phyloP scores from a whole-genome alignment of 2,329 filamentous ascomycete species.

The Dactylellina parvicollis region DNA sequence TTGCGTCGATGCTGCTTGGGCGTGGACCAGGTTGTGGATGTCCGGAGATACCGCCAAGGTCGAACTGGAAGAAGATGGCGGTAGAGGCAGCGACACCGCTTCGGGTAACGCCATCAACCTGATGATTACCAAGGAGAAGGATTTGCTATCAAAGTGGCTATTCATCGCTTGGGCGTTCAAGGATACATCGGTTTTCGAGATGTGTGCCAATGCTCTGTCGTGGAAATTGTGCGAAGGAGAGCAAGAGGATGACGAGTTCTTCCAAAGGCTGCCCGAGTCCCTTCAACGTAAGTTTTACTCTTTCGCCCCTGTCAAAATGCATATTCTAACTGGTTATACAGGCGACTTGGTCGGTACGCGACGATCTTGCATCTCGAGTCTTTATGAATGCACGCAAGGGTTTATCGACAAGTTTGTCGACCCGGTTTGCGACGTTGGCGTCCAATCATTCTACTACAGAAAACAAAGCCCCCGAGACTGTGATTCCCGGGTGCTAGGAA shows the following conservation, averaged over 20 bases:
- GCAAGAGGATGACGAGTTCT: slow-evolving; percentile 52
- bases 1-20: slow-evolving; percentile 53
- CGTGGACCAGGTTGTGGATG: slow-evolving; percentile 52
- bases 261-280: slow-evolving; percentile 50
- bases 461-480: slow-evolving; percentile 53
- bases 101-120: slow-evolving; percentile 31
- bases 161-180: slow-evolving; percentile 53
- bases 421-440: slow-evolving; percentile 46
- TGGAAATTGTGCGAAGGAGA: slow-evolving; percentile 52
- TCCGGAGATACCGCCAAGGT: slow-evolving; percentile 35
- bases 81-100: slow-evolving; percentile 10
- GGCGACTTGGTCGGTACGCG: slow-evolving; percentile 46
- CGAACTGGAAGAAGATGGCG: slow-evolving; percentile 40
- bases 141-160: slow-evolving; percentile 48
- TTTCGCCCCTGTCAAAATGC: not conserved
- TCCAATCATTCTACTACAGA: slow-evolving; percentile 50
- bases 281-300: slow-evolving; percentile 35
- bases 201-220: slow-evolving; percentile 40
- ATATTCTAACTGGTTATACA: slow-evolving; percentile 3
- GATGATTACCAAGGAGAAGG: slow-evolving; percentile 51
- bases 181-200: slow-evolving; percentile 41
- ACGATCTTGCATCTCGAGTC: slow-evolving; percentile 34
- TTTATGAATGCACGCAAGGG: slow-evolving; percentile 47
- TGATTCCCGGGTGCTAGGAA: slow-evolving; percentile 48
- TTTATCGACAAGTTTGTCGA: slow-evolving; percentile 53